Evolutionary conservation across 306 rosid genomes (phyloP).

Genomic region (Oxytropis ochrocephala): DNA sequence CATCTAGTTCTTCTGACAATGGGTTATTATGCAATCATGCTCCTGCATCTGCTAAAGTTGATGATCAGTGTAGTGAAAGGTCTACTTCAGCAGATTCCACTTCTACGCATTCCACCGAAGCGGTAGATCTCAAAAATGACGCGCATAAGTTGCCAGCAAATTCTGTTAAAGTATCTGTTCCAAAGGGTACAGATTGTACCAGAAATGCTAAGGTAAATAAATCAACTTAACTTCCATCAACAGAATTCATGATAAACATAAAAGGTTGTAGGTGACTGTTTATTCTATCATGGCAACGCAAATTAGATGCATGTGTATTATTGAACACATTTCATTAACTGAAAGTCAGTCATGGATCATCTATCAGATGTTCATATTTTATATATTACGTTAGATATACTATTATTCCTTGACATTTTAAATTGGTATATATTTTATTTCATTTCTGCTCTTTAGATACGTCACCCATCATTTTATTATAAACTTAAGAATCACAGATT

Average conservation of each 20-base stretch:
- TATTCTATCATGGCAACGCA: background rate
- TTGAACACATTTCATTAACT: conserved; percentile 1
- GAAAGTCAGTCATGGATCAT: conserved; percentile 3
- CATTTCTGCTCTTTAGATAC: background rate
- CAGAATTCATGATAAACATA: background rate
- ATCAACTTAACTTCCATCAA: conserved; percentile 5
- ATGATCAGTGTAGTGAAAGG: conserved; percentile 33
- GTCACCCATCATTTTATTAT: conserved; percentile 12
- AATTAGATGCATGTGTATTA: background rate
- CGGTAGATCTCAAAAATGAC: conserved; percentile 33
- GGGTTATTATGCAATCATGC: conserved; percentile 29
- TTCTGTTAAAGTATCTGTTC: conserved; percentile 34
- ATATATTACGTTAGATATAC: background rate
- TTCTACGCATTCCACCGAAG: conserved; percentile 26
- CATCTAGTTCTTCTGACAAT: conserved; percentile 26
- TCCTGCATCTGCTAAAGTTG: conserved; percentile 25
- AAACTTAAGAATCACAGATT: background rate
- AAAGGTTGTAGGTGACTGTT: background rate
- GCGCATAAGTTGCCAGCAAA: conserved; percentile 28
- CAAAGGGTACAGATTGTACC: conserved; percentile 39
- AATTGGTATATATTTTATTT: conserved; percentile 1
- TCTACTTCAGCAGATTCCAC: conserved; percentile 38
- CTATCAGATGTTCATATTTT: background rate
- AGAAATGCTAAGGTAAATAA: conserved; percentile 58
- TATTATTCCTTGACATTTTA: conserved; percentile 17